Conservation (phyloP, 257 asterid species). For the Eucommia ulmoides region DNA sequence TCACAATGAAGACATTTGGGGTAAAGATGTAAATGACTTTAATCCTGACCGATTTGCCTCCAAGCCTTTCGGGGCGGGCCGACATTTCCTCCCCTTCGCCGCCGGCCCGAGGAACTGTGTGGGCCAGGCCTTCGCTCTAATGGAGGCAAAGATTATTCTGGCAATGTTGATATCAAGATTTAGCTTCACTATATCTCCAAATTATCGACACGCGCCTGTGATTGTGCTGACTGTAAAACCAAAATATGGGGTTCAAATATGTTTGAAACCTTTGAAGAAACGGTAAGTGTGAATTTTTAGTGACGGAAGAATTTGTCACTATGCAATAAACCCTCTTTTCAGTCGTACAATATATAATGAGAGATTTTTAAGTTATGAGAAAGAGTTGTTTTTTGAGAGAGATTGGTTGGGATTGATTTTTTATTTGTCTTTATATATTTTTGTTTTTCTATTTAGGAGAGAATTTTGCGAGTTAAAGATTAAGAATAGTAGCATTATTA, state of each 20-base stretch:
- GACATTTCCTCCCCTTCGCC: conserved; percentile 77
- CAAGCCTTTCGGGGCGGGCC: conserved; percentile 33
- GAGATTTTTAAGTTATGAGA: no score
- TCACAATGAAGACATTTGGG: conserved; percentile 76
- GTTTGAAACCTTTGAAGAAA: conserved; percentile 40
- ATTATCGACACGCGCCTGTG: conserved; percentile 80
- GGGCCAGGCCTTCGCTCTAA: conserved; percentile 77
- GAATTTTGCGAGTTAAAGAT: no score
- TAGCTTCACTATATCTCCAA: conserved; percentile 50
- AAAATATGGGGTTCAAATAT: conserved; percentile 77
- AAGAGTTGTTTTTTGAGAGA: no score
- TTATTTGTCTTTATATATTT: no score
- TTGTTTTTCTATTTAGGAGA: no score
- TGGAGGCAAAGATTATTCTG: conserved; percentile 87
- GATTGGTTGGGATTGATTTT: no score
- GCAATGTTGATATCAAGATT: conserved; percentile 78
- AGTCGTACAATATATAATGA: no score
- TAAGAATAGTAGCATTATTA: no score
- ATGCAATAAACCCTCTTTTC: no score
- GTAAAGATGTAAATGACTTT: conserved; percentile 74
- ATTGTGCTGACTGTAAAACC: conserved; percentile 76
- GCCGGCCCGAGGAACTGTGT: conserved; percentile 89
- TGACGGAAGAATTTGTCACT: no score
- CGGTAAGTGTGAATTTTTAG: no score
- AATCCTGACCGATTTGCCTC: conserved; percentile 55